These are phyloP conservation scores for Eleusine indica DNA, from an alignment of 176 grass and related monocot genomes.

Conservation along the genomic window DNA sequence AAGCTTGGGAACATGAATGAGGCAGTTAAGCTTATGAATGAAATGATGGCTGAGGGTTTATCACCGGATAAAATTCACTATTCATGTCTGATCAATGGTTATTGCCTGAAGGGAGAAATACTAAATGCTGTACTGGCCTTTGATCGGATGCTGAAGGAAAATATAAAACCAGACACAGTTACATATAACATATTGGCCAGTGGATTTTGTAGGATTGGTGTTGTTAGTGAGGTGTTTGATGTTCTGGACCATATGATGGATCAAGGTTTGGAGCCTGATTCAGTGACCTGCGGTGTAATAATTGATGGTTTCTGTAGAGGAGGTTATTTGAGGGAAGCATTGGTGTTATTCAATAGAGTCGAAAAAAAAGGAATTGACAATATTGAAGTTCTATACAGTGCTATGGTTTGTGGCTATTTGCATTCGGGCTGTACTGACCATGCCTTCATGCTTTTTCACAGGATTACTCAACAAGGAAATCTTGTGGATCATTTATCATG, in stretches of 20 bases:
- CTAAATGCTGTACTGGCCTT: conserved; percentile 60
- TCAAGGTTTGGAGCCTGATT: conserved; percentile 65
- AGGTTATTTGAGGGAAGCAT: conserved; percentile 60
- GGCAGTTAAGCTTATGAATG: conserved; percentile 61
- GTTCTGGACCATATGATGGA: conserved; percentile 70
- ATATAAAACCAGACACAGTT: conserved; percentile 68
- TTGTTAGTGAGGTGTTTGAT: conserved; percentile 62
- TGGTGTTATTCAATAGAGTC: conserved; percentile 56
- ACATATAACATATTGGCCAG: conserved; percentile 70
- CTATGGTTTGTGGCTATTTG: conserved; percentile 82
- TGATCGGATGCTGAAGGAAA: conserved; percentile 61
- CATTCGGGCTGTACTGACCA: conserved; percentile 49
- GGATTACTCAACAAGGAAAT: conserved; percentile 54
- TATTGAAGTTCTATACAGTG: conserved; percentile 55
- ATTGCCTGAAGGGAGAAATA: conserved; percentile 67
- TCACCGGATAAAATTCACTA: conserved; percentile 77
- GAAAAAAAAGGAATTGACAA: conserved; percentile 43
- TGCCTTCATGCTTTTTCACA: conserved; percentile 62
- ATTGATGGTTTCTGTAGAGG: conserved; percentile 74
- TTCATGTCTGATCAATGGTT: conserved; percentile 78
- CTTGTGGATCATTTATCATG: conserved; percentile 51
- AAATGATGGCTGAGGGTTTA: conserved; percentile 66
- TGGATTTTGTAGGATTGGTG: conserved; percentile 62
- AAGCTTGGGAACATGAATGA: conserved; percentile 58
- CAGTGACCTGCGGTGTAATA: conserved; percentile 44